Evolutionary conservation across 768 basidiomycete genomes (phyloP).

Genomic region (Naematelia encephala): DNA sequence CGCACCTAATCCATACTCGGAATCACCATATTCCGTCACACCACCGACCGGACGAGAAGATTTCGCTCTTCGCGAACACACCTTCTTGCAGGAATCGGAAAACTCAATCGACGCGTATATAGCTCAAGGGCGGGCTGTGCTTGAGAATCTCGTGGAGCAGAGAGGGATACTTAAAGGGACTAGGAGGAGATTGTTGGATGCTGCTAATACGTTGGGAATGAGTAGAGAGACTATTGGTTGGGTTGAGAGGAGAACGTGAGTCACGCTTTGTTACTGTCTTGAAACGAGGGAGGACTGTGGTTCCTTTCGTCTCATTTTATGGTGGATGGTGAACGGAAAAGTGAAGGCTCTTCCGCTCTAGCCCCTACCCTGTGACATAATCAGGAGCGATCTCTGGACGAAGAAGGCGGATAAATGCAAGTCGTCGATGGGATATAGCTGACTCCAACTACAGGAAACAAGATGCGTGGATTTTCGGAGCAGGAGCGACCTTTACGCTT

Average conservation of each 20-base stretch:
- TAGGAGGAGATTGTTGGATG: constrained; percentile 74
- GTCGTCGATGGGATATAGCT: constrained; percentile 1
- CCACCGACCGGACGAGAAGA: constrained; percentile 62
- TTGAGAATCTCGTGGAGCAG: constrained; percentile 90
- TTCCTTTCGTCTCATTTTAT: too few species aligned
- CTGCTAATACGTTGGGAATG: constrained; percentile 90
- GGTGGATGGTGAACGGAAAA: too few species aligned
- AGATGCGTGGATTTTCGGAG: constrained; percentile 90
- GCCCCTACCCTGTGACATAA: too few species aligned
- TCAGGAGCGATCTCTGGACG: too few species aligned
- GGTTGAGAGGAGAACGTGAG: constrained; percentile 91
- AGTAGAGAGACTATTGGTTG: constrained; percentile 93
- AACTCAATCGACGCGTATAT: constrained; percentile 81
- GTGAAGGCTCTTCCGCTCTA: too few species aligned
- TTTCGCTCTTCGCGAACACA: constrained; percentile 80
- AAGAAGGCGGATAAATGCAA: neutral
- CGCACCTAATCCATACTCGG: neutral
- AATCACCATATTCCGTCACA: neutral
- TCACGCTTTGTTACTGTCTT: constrained; percentile 27
- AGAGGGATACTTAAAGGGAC: constrained; percentile 88
- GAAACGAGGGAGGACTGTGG: too few species aligned
- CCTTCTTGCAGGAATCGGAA: constrained; percentile 80
- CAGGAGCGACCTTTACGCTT: constrained; percentile 80
- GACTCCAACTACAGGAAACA: constrained; percentile 63
- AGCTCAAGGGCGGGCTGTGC: constrained; percentile 82